Conservation (phyloP, 2,329 filamentous ascomycete species). For the Cryoendolithus antarcticus region DNA sequence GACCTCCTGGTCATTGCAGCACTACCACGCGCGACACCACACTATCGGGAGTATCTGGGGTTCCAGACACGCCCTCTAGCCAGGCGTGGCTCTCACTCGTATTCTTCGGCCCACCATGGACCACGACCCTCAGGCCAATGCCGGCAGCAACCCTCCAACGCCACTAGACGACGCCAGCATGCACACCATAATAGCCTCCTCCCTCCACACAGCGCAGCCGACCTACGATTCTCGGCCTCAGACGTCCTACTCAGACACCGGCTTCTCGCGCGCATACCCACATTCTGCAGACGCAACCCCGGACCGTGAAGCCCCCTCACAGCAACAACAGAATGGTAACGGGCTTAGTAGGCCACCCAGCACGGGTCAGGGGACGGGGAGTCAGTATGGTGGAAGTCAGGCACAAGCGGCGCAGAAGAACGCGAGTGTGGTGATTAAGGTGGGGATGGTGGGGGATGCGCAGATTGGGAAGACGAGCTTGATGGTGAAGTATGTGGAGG, state of each 20-base stretch:
- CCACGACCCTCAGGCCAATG: too few species aligned
- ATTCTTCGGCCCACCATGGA: too few species aligned
- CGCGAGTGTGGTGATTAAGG: conserved; percentile 84
- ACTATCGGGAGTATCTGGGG: too few species aligned
- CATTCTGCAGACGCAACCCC: conserved; percentile 30
- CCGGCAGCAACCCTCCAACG: too few species aligned
- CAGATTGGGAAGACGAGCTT: conserved; percentile 98
- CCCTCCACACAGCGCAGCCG: conserved; percentile 23
- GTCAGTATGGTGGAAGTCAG: conserved; percentile 18
- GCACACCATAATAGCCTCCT: conserved; percentile 35
- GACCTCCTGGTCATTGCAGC: too few species aligned
- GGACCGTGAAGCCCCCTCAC: conserved; percentile 20
- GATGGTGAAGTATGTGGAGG: conserved; percentile 99
- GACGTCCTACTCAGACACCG: conserved; percentile 41
- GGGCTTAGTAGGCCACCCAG: conserved; percentile 21
- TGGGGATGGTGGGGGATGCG: conserved; percentile 97
- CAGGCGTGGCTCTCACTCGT: too few species aligned
- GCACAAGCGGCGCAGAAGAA: conserved; percentile 33
- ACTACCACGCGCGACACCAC: too few species aligned
- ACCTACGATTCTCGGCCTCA: conserved; percentile 36
- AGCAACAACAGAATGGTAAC: conserved; percentile 15
- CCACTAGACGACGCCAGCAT: conserved; percentile 34
- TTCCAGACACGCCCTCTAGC: too few species aligned
- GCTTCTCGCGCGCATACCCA: conserved; percentile 32
- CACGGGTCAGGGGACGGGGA: conserved; percentile 13